phyloP scores from a whole-genome alignment of 331 rosid genomes.

The Stylosanthes scabra region DNA sequence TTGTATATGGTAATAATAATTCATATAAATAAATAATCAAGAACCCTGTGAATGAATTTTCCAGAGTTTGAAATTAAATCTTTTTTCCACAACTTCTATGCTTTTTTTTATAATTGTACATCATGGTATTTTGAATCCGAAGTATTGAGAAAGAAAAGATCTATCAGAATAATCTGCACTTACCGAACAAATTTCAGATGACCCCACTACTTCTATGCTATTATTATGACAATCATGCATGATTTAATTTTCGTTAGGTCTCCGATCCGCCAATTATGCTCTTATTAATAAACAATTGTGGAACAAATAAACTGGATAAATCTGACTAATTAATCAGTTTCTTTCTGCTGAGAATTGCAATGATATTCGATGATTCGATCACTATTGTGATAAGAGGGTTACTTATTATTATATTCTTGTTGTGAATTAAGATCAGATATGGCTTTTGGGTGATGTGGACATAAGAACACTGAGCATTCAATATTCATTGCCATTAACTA shows the following conservation, averaged over 20 bases:
- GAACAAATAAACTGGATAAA: too few species aligned
- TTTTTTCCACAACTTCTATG: neutral
- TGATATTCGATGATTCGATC: neutral
- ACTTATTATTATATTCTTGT: too few species aligned
- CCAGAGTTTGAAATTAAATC: constrained; percentile 23
- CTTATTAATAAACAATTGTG: too few species aligned
- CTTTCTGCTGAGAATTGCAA: neutral
- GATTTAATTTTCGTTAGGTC: too few species aligned
- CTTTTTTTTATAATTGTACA: too few species aligned
- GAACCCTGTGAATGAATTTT: neutral
- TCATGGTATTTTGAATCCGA: too few species aligned
- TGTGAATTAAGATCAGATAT: constrained; percentile 3
- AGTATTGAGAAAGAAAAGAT: too few species aligned
- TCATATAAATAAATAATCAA: constrained; percentile 21
- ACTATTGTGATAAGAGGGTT: neutral
- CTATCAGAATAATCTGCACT: too few species aligned
- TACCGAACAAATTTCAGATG: neutral
- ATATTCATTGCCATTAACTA: constrained; percentile 31
- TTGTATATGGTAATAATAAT: constrained; percentile 39
- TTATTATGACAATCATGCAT: too few species aligned
- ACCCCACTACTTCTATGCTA: neutral
- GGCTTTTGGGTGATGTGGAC: constrained; percentile 28
- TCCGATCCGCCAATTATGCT: too few species aligned
- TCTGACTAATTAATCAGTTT: neutral
- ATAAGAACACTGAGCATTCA: constrained; percentile 29